A percentile compares a stretch with the other conserved stretches of the same genome.
Evolutionary conservation across 2,329 filamentous ascomycete genomes (phyloP).

Genomic region (Diplodia corticola): DNA sequence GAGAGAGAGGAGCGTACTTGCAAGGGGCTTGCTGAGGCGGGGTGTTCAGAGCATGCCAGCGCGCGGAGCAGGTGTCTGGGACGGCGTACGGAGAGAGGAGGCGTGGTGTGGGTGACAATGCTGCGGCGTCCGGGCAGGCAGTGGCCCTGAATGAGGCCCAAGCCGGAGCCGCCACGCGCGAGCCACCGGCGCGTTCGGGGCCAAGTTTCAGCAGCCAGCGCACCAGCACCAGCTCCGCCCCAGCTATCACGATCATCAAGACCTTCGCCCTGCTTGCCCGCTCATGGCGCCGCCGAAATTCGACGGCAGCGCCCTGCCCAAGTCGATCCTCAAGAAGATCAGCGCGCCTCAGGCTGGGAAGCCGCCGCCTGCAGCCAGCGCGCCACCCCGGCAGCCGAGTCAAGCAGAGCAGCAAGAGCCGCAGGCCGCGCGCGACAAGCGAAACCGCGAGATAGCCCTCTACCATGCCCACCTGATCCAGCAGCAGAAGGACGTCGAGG

Average conservation of each 20-base stretch:
- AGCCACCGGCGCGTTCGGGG: neutral
- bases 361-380: conserved; percentile 2
- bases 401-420: conserved; percentile 12
- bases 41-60: neutral
- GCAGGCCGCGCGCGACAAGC: conserved; percentile 37
- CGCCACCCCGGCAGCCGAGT: conserved; percentile 28
- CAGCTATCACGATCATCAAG: conserved; percentile 21
- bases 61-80: neutral
- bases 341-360: conserved; percentile 21
- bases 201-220: conserved; percentile 16
- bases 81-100: conserved; percentile 1
- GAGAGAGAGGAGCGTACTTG: conserved; percentile 2
- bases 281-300: conserved; percentile 21
- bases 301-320: conserved; percentile 39
- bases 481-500: conserved; percentile 75
- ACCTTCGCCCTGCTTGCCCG: neutral
- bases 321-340: conserved; percentile 49
- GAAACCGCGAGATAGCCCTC: conserved; percentile 66
- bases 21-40: neutral
- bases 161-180: neutral
- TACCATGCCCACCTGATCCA: conserved; percentile 83
- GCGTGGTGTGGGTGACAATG: conserved; percentile 18
- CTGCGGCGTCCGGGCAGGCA: conserved; percentile 5
- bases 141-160: conserved; percentile 15
- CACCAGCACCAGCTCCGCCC: conserved; percentile 18